phyloP scores from a whole-genome alignment of 768 basidiomycete species.

The Nidularia sp. region DNA sequence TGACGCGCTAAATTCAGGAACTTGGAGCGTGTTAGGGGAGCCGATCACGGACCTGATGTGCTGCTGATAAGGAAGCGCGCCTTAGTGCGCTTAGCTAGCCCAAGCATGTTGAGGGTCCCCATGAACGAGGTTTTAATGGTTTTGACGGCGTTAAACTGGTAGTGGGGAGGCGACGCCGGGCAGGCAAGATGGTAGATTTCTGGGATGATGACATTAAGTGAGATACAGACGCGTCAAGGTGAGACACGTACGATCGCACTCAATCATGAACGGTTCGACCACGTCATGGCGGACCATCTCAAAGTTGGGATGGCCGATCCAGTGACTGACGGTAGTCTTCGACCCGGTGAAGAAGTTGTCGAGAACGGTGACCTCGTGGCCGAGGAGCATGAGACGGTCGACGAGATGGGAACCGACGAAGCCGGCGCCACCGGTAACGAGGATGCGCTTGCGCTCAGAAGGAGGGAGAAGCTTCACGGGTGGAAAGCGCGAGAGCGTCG shows the following conservation, averaged over 20 bases:
- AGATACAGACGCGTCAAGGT: constrained; percentile 3
- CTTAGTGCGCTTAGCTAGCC: constrained; percentile 94
- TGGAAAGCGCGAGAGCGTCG: constrained; percentile 87
- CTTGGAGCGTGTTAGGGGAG: neutral
- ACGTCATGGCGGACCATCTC: constrained; percentile 98
- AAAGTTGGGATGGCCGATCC: constrained; percentile 98
- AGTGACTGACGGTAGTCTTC: constrained; percentile 93
- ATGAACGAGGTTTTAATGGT: constrained; percentile 98
- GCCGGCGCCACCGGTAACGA: constrained; percentile 97
- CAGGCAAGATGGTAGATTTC: constrained; percentile 99
- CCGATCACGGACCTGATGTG: constrained; percentile 69
- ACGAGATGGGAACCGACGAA: constrained; percentile 99
- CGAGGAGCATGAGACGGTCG: constrained; percentile 95
- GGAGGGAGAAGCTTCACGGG: constrained; percentile 86
- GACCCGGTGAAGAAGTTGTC: constrained; percentile 99
- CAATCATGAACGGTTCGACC: constrained; percentile 96
- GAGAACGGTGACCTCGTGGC: constrained; percentile 94
- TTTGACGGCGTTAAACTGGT: constrained; percentile 97
- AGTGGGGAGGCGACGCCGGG: constrained; percentile 95
- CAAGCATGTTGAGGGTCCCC: constrained; percentile 98
- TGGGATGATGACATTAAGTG: constrained; percentile 21
- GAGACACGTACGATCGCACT: constrained; percentile 82
- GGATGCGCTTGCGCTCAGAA: constrained; percentile 76
- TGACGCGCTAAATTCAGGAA: constrained; percentile 5
- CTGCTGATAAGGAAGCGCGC: constrained; percentile 95